Conservation (phyloP, 352 stramenopile genomes). For the Pythium diclinum region DNA sequence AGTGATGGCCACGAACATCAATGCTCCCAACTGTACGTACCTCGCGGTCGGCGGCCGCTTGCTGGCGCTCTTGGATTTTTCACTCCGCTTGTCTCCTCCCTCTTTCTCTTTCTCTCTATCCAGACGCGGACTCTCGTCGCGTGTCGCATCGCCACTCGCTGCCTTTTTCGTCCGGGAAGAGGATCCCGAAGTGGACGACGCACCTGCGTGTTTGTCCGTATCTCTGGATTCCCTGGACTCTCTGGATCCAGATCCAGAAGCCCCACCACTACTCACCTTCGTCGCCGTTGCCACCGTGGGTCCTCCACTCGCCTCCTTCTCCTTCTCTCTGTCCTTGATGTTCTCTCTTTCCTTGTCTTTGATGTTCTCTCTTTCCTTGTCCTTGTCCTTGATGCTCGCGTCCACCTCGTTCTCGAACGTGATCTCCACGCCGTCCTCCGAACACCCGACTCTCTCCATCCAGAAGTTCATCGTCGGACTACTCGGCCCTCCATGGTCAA, state of each 20-base stretch:
- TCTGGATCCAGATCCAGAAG: neutral
- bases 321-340: neutral
- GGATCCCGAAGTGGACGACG: neutral
- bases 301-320: neutral
- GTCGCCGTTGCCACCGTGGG: neutral
- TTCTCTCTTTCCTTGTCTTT: no score
- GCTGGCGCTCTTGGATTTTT: conserved; percentile 43
- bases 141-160: conserved; percentile 7
- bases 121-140: conserved; percentile 14
- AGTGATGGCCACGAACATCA: neutral
- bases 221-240: neutral
- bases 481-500: conserved; percentile 47
- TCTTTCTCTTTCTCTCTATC: neutral
- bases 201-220: neutral
- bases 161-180: neutral
- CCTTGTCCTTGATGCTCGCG: neutral
- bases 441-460: conserved; percentile 47
- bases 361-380: neutral
- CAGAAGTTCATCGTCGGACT: conserved; percentile 61
- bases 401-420: conserved; percentile 41
- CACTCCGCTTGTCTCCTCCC: conserved; percentile 6
- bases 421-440: conserved; percentile 54
- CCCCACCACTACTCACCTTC: neutral
- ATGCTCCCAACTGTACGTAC: conserved; percentile 23
- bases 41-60: conserved; percentile 58